These are phyloP conservation scores for Argentina anserina DNA, from an alignment of 306 rosid genomes.

Conservation along the genomic window DNA sequence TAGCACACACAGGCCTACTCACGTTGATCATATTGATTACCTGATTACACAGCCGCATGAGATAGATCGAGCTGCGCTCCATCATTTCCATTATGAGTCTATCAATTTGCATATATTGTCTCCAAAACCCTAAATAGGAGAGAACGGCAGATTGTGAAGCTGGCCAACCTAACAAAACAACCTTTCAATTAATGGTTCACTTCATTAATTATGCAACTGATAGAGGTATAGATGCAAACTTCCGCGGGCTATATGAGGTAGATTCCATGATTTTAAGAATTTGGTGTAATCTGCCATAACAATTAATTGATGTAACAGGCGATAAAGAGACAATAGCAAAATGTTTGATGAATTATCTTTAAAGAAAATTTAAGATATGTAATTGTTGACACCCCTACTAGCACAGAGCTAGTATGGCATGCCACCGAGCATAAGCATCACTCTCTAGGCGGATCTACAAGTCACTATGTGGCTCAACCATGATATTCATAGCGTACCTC, in stretches of 20 bases:
- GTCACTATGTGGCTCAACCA: too few relatives aligned
- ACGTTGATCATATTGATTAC: background rate
- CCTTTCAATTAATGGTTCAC: background rate
- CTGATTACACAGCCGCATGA: background rate
- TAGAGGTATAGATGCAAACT: background rate
- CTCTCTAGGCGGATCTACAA: too few relatives aligned
- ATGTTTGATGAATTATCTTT: too few relatives aligned
- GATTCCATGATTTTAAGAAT: too few relatives aligned
- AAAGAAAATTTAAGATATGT: too few relatives aligned
- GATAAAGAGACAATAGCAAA: too few relatives aligned
- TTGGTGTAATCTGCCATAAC: too few relatives aligned
- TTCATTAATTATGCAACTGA: slow-evolving; percentile 2
- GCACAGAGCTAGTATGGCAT: too few relatives aligned
- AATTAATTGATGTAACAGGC: too few relatives aligned
- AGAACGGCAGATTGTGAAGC: background rate
- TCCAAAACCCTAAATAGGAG: background rate
- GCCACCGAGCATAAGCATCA: too few relatives aligned
- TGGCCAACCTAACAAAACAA: background rate
- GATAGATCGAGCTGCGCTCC: background rate
- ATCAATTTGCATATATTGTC: background rate
- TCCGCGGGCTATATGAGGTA: background rate
- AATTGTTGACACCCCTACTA: too few relatives aligned
- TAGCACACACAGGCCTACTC: background rate
- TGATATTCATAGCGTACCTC: too few relatives aligned
- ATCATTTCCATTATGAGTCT: background rate